A percentile compares a stretch with the other conserved stretches of the same genome.
Evolutionary conservation across 225 moss, liverwort and hornwort genomes (phyloP).

Genomic region (Takakia lepidozioides): DNA sequence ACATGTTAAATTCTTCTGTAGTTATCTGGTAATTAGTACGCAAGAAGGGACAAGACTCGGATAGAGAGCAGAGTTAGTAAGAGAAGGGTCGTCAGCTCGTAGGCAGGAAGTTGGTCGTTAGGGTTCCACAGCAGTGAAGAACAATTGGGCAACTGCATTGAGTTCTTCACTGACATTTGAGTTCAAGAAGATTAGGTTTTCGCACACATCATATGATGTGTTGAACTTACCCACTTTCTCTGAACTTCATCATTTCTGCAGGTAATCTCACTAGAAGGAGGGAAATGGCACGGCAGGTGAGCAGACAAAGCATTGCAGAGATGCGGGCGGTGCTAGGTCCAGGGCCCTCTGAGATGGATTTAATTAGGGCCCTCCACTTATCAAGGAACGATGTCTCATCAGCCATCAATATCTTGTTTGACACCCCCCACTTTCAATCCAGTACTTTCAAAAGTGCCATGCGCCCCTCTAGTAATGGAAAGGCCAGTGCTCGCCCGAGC

Average conservation of each 20-base stretch:
- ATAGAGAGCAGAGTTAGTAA: too few relatives aligned
- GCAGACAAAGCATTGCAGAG: slow-evolving; percentile 52
- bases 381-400: slow-evolving; percentile 70
- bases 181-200: too few relatives aligned
- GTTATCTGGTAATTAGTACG: too few relatives aligned
- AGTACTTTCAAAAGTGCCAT: slow-evolving; percentile 15
- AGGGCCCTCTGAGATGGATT: slow-evolving; percentile 79
- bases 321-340: slow-evolving; percentile 74
- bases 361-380: slow-evolving; percentile 80
- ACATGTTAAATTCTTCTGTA: too few relatives aligned
- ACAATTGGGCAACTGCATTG: too few relatives aligned
- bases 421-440: slow-evolving; percentile 42
- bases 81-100: too few relatives aligned
- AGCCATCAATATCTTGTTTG: slow-evolving; percentile 73
- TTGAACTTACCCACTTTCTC: too few relatives aligned
- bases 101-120: too few relatives aligned
- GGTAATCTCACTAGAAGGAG: slow-evolving; percentile 71
- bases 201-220: too few relatives aligned
- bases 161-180: too few relatives aligned
- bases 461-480: slow-evolving; percentile 16
- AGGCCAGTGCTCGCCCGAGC: slow-evolving; percentile 7
- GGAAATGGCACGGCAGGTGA: slow-evolving; percentile 72
- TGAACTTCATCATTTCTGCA: slow-evolving; percentile 29
- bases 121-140: too few relatives aligned
- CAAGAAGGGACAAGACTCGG: too few relatives aligned